Percentiles rank a stretch among this genome's conserved stretches.
Evolutionary conservation across 2,329 filamentous ascomycete species (phyloP).

Genomic region (Trichoderma gracile): DNA sequence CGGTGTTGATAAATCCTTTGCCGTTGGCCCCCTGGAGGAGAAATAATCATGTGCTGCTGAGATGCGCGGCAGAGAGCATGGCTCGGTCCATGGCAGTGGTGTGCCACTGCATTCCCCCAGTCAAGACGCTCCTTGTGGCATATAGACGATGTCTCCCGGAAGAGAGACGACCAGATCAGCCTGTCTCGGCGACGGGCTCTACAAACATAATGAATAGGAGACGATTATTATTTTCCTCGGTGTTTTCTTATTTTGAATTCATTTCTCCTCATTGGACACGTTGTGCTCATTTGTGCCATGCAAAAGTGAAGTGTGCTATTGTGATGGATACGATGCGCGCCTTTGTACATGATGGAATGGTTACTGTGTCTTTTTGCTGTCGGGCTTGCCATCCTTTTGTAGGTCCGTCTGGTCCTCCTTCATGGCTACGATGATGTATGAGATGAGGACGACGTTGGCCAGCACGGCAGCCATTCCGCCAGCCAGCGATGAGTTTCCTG

Average conservation of each 20-base stretch:
- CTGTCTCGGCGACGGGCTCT: conserved; percentile 22
- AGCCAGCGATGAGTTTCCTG: conserved; percentile 86
- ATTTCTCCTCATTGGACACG: neutral
- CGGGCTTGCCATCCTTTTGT: conserved; percentile 45
- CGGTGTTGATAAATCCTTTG: conserved; percentile 22
- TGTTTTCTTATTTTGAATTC: neutral
- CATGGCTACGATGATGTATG: conserved; percentile 91
- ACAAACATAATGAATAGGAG: conserved; percentile 28
- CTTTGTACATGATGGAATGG: neutral
- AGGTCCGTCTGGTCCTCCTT: conserved; percentile 70
- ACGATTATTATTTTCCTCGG: neutral
- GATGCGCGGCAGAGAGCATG: conserved; percentile 8
- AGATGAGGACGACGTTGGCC: conserved; percentile 86
- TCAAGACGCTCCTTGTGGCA: conserved; percentile 29
- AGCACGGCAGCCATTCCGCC: conserved; percentile 83
- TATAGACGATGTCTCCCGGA: conserved; percentile 27
- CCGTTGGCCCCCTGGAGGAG: conserved; percentile 18
- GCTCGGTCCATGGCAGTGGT: conserved; percentile 25
- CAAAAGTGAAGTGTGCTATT: neutral
- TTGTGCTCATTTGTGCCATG: neutral
- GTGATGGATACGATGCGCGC: neutral
- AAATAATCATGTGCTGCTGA: conserved; percentile 16
- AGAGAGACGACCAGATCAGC: conserved; percentile 11
- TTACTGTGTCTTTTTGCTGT: conserved; percentile 54
- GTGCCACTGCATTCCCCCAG: conserved; percentile 29